Conservation (phyloP, 2,329 filamentous ascomycete species). For the Talaromyces sp. region DNA sequence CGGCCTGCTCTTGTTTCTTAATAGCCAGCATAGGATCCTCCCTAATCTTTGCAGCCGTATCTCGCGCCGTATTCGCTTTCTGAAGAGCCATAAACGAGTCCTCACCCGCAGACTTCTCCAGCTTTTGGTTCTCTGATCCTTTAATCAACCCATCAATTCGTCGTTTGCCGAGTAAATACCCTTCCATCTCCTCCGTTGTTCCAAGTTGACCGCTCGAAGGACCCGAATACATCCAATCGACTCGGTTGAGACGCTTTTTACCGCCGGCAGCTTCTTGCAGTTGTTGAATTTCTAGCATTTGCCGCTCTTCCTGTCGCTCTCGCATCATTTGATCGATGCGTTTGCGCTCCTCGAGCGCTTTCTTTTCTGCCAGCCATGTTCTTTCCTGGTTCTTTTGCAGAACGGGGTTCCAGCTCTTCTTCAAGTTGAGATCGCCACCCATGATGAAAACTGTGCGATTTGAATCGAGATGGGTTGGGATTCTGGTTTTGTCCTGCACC, state of each 20-base stretch:
- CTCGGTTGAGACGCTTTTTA: constrained; percentile 69
- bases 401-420: constrained; percentile 80
- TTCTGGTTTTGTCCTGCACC: background rate
- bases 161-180: constrained; percentile 86
- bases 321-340: constrained; percentile 85
- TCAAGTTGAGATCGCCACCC: constrained; percentile 78
- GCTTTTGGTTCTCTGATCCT: constrained; percentile 70
- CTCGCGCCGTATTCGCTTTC: constrained; percentile 64
- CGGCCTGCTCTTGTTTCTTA: constrained; percentile 82
- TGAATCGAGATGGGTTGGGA: background rate
- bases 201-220: constrained; percentile 65
- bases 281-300: constrained; percentile 83
- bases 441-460: constrained; percentile 49
- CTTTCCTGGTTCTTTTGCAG: constrained; percentile 84
- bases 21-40: constrained; percentile 91
- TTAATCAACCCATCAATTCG: constrained; percentile 83
- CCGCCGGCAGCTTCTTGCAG: constrained; percentile 87
- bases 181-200: constrained; percentile 85
- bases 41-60: constrained; percentile 79
- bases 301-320: constrained; percentile 88
- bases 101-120: constrained; percentile 67
- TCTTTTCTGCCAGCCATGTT: constrained; percentile 88
- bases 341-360: constrained; percentile 90
- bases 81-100: constrained; percentile 61
- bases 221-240: constrained; percentile 98